phyloP scores from a whole-genome alignment of 164 flowering plant genomes.

The Aristolochia californica region DNA sequence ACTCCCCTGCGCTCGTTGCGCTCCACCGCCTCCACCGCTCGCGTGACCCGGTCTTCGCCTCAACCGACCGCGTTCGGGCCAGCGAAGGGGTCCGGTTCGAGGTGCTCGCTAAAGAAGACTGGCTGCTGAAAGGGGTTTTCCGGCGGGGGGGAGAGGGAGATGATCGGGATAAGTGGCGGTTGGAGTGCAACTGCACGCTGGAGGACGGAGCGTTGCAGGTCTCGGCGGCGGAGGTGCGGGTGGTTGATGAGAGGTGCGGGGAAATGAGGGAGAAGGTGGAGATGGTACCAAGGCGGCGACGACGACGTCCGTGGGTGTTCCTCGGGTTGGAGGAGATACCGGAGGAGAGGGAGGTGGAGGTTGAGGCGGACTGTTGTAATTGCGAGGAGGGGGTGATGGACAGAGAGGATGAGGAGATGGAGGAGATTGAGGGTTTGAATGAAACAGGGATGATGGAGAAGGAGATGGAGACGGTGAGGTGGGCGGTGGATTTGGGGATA shows the following conservation, averaged over 20 bases:
- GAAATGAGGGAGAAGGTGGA: conserved; percentile 34
- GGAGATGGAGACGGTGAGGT: conserved; percentile 46
- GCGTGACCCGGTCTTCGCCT: conserved; percentile 17
- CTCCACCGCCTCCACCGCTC: conserved; percentile 33
- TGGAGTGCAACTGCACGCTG: conserved; percentile 37
- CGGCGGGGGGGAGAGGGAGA: conserved; percentile 29
- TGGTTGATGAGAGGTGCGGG: conserved; percentile 38
- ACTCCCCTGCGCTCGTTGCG: conserved; percentile 36
- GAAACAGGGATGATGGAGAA: conserved; percentile 8
- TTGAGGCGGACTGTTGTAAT: conserved; percentile 12
- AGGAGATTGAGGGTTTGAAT: background rate
- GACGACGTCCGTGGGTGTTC: conserved; percentile 14
- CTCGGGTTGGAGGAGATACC: conserved; percentile 54
- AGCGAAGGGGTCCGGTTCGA: conserved; percentile 51
- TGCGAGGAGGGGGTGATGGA: conserved; percentile 8
- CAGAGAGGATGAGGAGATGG: conserved; percentile 7
- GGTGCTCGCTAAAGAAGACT: conserved; percentile 40
- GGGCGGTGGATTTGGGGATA: conserved; percentile 75
- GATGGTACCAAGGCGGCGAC: conserved; percentile 17
- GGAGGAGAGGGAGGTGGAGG: conserved; percentile 39
- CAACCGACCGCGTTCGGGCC: conserved; percentile 35
- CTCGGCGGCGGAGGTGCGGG: conserved; percentile 33
- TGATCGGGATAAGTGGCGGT: too few relatives aligned
- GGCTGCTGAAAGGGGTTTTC: conserved; percentile 39
- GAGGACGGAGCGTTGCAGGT: conserved; percentile 10